Evolutionary conservation across 306 rosid species (phyloP).

Genomic region (Styphnolobium japonicum): DNA sequence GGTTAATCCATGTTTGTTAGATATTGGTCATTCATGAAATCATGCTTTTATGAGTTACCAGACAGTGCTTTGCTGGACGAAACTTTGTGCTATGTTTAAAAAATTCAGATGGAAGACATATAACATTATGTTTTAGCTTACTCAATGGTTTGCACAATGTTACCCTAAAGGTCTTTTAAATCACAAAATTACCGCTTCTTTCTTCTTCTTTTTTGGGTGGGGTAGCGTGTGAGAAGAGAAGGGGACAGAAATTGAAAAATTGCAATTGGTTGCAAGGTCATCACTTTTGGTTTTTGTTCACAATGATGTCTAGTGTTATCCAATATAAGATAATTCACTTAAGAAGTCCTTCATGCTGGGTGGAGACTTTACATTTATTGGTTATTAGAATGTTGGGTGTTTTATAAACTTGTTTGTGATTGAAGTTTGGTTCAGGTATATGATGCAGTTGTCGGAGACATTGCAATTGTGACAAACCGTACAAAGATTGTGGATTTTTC

Average conservation of each 20-base stretch:
- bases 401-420: constrained; percentile 7
- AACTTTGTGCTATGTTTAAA: not conserved
- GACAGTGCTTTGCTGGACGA: not conserved
- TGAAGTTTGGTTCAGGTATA: constrained; percentile 52
- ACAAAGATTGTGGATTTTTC: constrained; percentile 82
- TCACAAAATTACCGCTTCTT: not conserved
- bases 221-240: not conserved
- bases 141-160: not conserved
- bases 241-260: not conserved
- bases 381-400: not conserved
- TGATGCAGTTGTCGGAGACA: constrained; percentile 96
- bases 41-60: constrained; percentile 14
- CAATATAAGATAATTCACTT: constrained; percentile 4
- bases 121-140: not conserved
- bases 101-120: not conserved
- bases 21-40: constrained; percentile 8
- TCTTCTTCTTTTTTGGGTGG: not conserved
- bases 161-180: not conserved
- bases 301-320: not conserved
- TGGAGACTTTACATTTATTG: not conserved
- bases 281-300: not conserved
- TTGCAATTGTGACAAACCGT: constrained; percentile 86
- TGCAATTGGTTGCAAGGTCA: not conserved
- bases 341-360: constrained; percentile 10
- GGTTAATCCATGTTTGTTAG: not conserved